Evolutionary conservation across 495 filamentous ascomycete genomes (phyloP).

Genomic region (Podospora pseudocomata): DNA sequence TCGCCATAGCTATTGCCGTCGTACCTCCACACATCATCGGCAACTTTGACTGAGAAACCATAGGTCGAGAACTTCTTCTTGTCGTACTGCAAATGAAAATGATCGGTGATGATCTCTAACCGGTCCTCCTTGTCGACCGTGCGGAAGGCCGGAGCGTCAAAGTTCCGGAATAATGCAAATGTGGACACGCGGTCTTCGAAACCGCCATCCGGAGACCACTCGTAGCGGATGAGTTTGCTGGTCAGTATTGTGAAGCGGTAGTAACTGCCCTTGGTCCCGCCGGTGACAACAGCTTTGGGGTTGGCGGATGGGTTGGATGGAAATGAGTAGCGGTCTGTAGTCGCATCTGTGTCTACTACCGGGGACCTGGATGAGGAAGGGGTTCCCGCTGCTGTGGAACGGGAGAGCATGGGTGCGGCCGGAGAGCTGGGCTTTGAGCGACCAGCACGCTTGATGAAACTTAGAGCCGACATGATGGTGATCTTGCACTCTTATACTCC

Average conservation of each 20-base stretch:
- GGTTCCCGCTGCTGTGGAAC: not conserved
- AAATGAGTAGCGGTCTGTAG: slow-evolving; percentile 41
- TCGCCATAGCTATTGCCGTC: slow-evolving; percentile 42
- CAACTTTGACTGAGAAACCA: slow-evolving; percentile 41
- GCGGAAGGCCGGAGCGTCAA: slow-evolving; percentile 47
- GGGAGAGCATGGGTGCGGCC: slow-evolving; percentile 1
- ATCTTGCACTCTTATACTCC: not conserved
- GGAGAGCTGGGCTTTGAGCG: not conserved
- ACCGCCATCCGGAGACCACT: slow-evolving; percentile 52
- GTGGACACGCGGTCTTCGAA: slow-evolving; percentile 58
- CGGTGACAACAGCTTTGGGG: slow-evolving; percentile 44
- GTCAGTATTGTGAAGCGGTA: slow-evolving; percentile 57
- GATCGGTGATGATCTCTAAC: slow-evolving; percentile 49
- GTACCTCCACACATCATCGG: slow-evolving; percentile 44
- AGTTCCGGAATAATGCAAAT: slow-evolving; percentile 51
- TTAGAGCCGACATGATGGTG: not conserved
- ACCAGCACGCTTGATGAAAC: not conserved
- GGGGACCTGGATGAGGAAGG: not conserved
- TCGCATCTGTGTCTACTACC: not conserved
- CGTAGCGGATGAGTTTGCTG: slow-evolving; percentile 50
- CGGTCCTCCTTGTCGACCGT: slow-evolving; percentile 35
- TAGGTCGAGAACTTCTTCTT: slow-evolving; percentile 46
- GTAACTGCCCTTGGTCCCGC: slow-evolving; percentile 25
- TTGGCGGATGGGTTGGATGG: slow-evolving; percentile 44
- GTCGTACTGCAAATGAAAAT: slow-evolving; percentile 52